Evolutionary conservation across 352 stramenopile species (phyloP), one percentile per base, ranked within the genome.

Genomic region (Phytophthora tentaculata): DNA sequence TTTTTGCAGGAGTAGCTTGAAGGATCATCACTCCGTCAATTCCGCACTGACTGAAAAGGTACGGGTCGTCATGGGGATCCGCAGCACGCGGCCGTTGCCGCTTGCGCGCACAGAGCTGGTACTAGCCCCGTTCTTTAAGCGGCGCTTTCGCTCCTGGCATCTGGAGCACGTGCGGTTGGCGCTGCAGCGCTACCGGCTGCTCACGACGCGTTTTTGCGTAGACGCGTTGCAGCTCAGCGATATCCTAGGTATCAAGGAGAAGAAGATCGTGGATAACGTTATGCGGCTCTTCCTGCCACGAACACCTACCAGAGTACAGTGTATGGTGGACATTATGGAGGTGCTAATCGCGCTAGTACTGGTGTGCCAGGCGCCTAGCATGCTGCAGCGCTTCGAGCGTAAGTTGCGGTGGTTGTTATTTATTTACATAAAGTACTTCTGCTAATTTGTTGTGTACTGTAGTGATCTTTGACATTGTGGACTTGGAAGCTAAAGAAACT

Each of bases 311-410:
- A 73, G 83, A 24, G 79, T 84, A 32, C 79, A 87, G 69, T 87
- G 76, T 61, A 88, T 88, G 82, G 77, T 92, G 24, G 84, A 92
- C 61, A 66, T 63, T n/a, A 87, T 88, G 71, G 82, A 92, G 60
- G 73, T 92, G 14, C 70, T 91, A 24, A 74, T 91, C 29, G 79
- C 81, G 22, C 51, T 92, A 13, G 69, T 79, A 10, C 77, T 92
- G 48, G 81, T 90, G 12, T 91, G 81, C 29, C 84, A 92, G 54
- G 80, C 82, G 17, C 71, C 79, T 1, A 76, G 56, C 26, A 89
- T 88, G 80, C 69, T 75, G 22, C 71, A 70, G n/a, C 83, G 83
- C 35, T 89, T 89, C 50, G 74, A 91, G 73, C 53, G 79, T 84
- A 35, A 7, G 64, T 70, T 59, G 20, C 22, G 37, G 48, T 58